phyloP scores from a whole-genome alignment of 1,284 basidiomycete species.

The Trichosporon sp. region DNA sequence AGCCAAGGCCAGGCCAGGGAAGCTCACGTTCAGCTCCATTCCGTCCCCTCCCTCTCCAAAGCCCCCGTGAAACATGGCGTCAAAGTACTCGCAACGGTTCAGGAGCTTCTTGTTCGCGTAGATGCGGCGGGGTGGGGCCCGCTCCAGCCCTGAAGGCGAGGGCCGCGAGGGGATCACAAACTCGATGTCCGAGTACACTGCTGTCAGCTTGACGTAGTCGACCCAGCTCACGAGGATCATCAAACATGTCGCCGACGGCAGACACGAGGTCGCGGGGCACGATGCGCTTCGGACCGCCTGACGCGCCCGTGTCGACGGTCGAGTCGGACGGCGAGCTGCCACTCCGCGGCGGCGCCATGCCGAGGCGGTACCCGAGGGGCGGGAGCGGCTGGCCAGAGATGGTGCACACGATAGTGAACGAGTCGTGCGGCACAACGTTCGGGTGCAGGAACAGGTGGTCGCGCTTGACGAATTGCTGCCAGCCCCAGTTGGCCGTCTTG shows the following conservation, averaged over 20 bases:
- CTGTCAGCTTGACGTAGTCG: not conserved
- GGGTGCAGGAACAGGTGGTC: constrained; percentile 66
- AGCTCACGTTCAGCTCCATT: constrained; percentile 26
- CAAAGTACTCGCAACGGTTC: constrained; percentile 69
- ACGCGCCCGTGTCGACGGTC: constrained; percentile 40
- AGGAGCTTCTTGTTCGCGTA: constrained; percentile 63
- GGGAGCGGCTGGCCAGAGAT: constrained; percentile 65
- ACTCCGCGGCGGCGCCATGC: constrained; percentile 27
- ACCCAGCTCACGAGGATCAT: constrained; percentile 56
- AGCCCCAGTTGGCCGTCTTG: constrained; percentile 80
- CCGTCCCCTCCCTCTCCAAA: constrained; percentile 39
- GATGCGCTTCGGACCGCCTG: constrained; percentile 38
- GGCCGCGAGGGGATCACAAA: constrained; percentile 59
- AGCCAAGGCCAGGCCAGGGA: not conserved
- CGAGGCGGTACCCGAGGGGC: constrained; percentile 53
- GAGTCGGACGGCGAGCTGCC: constrained; percentile 40
- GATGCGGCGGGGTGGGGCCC: constrained; percentile 26
- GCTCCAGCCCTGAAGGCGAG: not conserved
- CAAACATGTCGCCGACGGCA: constrained; percentile 66
- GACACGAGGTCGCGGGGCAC: constrained; percentile 47
- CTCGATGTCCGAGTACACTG: constrained; percentile 73
- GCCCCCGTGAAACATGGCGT: constrained; percentile 49
- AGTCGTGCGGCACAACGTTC: constrained; percentile 56
- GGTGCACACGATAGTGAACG: constrained; percentile 70
- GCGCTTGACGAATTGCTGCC: constrained; percentile 69